A percentile compares a stretch with the other conserved stretches of the same genome.
These are phyloP conservation scores for Arthrobotrys pseudoclavata DNA, from an alignment of 2,329 filamentous ascomycete species.

Conservation along the genomic window DNA sequence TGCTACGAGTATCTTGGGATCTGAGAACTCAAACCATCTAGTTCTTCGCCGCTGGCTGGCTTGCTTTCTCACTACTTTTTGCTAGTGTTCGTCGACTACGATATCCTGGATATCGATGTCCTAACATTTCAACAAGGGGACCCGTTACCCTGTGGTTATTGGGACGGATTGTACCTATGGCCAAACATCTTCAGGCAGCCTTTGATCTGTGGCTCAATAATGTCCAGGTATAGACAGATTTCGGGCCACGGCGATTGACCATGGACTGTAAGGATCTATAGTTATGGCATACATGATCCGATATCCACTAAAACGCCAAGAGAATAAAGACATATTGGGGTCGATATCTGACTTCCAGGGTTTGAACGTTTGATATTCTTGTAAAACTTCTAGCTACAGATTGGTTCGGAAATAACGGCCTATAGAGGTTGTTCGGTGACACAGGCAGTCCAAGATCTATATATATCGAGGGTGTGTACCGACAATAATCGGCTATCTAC, in stretches of 20 bases:
- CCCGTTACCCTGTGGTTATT: background rate
- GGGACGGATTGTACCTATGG: background rate
- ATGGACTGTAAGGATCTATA: no score
- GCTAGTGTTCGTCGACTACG: background rate
- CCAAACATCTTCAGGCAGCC: background rate
- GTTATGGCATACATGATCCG: background rate
- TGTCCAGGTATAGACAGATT: no score
- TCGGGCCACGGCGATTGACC: no score
- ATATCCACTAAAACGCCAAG: no score
- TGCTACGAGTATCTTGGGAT: conserved; percentile 6
- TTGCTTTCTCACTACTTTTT: background rate
- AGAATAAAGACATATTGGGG: no score
- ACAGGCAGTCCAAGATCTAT: background rate
- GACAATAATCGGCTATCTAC: background rate
- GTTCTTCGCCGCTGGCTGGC: conserved; percentile 12
- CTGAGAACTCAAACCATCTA: conserved; percentile 23
- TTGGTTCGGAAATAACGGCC: background rate
- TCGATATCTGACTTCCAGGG: background rate
- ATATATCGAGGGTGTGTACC: background rate
- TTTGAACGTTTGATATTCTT: background rate
- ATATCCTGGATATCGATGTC: background rate
- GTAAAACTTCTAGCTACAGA: background rate
- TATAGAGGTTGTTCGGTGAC: background rate
- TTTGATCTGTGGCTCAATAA: background rate
- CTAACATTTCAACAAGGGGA: background rate